phyloP scores from a whole-genome alignment of 2,329 filamentous ascomycete genomes.

The Botrytis deweyae region DNA sequence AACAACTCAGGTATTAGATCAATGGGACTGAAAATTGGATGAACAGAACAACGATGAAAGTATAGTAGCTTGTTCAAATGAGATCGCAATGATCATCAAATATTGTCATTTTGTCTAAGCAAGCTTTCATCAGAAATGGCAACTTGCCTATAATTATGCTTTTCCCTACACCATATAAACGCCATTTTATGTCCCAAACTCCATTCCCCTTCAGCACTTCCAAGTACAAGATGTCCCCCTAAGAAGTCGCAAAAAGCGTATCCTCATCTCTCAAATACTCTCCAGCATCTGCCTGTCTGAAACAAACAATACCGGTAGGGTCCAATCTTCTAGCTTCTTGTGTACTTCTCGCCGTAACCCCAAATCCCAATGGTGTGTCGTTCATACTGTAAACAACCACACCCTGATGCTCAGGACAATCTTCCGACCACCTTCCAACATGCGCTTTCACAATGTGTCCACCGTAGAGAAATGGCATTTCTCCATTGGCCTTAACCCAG shows the following conservation, averaged over 20 bases:
- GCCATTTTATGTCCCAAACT: slow-evolving; percentile 18
- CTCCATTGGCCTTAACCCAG: slow-evolving; percentile 94
- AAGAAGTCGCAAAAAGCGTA: slow-evolving; percentile 56
- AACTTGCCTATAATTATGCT: slow-evolving; percentile 11
- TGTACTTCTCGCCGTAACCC: slow-evolving; percentile 84
- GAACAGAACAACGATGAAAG: background rate
- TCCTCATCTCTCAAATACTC: slow-evolving; percentile 89
- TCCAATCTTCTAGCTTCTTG: slow-evolving; percentile 81
- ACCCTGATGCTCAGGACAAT: slow-evolving; percentile 90
- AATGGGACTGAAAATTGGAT: background rate
- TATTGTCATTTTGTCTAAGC: background rate
- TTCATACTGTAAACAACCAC: slow-evolving; percentile 90
- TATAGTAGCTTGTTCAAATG: background rate
- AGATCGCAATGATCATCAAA: background rate
- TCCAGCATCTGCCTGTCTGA: slow-evolving; percentile 89
- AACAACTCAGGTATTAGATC: background rate
- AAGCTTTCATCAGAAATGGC: background rate
- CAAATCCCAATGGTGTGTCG: slow-evolving; percentile 91
- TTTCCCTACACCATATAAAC: slow-evolving; percentile 11
- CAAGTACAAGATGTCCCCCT: slow-evolving; percentile 1
- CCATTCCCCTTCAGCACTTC: slow-evolving; percentile 3
- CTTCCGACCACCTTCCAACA: slow-evolving; percentile 77
- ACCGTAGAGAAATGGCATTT: slow-evolving; percentile 96
- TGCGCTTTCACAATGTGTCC: slow-evolving; percentile 84
- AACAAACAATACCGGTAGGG: slow-evolving; percentile 84